Conservation (phyloP, 2,329 filamentous ascomycete species). For the Beauveria sp. region DNA sequence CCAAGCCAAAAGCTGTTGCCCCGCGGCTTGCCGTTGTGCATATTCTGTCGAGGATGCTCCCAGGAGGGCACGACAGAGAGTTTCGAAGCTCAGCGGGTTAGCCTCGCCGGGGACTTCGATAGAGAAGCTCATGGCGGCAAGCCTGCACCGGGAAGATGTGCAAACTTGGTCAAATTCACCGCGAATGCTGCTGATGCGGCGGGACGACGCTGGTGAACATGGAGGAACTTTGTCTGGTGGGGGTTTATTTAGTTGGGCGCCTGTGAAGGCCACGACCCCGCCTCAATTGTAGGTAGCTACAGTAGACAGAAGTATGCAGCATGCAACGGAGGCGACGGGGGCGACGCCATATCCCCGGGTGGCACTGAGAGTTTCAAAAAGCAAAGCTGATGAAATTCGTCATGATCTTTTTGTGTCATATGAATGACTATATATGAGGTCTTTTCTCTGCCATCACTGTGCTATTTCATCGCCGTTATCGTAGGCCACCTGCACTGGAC, state of each 20-base stretch:
- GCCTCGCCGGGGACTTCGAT: slow-evolving; percentile 80
- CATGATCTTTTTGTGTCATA: neutral
- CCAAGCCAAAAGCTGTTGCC: slow-evolving; percentile 56
- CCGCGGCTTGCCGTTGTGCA: slow-evolving; percentile 56
- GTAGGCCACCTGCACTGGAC: neutral
- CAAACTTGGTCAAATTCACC: neutral
- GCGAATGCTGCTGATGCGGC: neutral
- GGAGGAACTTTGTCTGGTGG: slow-evolving; percentile 9
- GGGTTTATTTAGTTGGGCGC: slow-evolving; percentile 1
- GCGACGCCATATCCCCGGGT: no score
- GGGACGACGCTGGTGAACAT: slow-evolving; percentile 4
- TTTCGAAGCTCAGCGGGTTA: slow-evolving; percentile 56
- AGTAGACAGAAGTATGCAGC: neutral
- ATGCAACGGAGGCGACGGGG: neutral
- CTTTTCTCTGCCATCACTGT: neutral
- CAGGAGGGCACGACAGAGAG: slow-evolving; percentile 57
- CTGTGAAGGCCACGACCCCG: neutral
- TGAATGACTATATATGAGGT: neutral
- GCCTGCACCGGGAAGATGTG: neutral
- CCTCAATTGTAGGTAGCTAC: neutral
- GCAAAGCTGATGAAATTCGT: neutral
- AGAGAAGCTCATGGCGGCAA: slow-evolving; percentile 52
- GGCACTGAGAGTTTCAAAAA: no score
- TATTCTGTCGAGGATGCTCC: slow-evolving; percentile 56
- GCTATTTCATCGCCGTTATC: neutral